Base-by-base conservation (phyloP, 768 basidiomycete genomes). In the Auriscalpium orientale region DNA sequence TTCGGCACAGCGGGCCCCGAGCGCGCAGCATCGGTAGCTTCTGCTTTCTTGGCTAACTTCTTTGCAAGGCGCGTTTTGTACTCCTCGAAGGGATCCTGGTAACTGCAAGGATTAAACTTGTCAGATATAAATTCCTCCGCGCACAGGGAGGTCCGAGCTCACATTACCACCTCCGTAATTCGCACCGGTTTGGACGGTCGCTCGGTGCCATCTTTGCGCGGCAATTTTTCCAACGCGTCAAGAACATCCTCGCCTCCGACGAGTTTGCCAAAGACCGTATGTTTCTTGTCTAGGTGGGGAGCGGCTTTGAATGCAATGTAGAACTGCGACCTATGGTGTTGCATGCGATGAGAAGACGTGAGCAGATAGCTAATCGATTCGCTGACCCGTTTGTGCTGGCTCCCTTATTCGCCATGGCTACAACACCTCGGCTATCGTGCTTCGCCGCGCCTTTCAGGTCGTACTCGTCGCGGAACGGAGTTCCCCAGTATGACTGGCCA, bases 371-470 rank as follows among this genome's bases (percentile, higher is more conserved):
- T 28, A 28, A 28, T 28, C 28, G 28, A 5, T 28, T 28, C 7
- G 28, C 75, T 47, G 60, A 84, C 84, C 89, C 87, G 65, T 99
- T 99, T 8, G 95, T 92, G 51, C 85, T 83, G 9, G 90, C 77
- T 2, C 97, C 97, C 67, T 88, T 88, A 69, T 98, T 98, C 2
- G 97, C 97, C 97, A 98, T 98, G 3, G 91, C 88, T 40, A 99
- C 61, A 9, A 86, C 72, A 4, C 97, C 97, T 15, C 95, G 79
- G 46, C 80, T 76, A 58, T 94, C 91, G 62, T 95, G 89, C 68
- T 86, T 91, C 6, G 84, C 90, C 0, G 95, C 94, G 49, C 86
- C 87, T 67, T 91, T 92, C 57, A 90, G 64, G 65, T 91, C 88
- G 66, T 89, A 81, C 70, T 99, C 97, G 65, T 99, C 97, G 55